Base-by-base conservation (phyloP, 176 grass and related monocot genomes). In the Cenchrus fungigraminus region DNA sequence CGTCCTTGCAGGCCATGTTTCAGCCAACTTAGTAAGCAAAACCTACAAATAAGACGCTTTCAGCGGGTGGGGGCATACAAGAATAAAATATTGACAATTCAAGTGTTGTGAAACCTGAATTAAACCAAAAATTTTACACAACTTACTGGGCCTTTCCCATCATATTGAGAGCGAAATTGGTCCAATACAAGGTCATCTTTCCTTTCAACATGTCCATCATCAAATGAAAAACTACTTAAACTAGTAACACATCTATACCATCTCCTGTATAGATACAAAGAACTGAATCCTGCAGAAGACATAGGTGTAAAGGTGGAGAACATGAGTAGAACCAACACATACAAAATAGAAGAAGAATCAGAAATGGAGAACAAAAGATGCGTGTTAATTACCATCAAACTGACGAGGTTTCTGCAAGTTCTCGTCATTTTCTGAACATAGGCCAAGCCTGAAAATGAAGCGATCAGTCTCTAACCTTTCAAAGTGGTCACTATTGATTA, bases 171-270 rank as follows among this genome's bases (percentile, higher is more conserved):
- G 65, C 79, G 87, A 74, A 98, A 98, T 16, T 96, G 93, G 73
- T 98, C 88, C 86, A 94, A 76, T 16, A 68, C 79, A 94, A 98
- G 73, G 74, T 81, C 88, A 61, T 81, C 85, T 65, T 91, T 96
- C 80, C 90, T 94, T 89, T 98, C 91, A 9, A 98, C 71, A 12
- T 87, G 81, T 79, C 88, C 93, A 89, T 60, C 84, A 7, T 98
- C 97, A 68, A 92, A 94, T 58, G 86, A 86, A 86, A 94, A 98
- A 55, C 61, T 83, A 90, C 43, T 89, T 81, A 98, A 84, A 72
- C 56, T 87, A 46, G 97, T 96, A 92, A 92, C 90, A 75, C 91
- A 90, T 86, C 97, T 94, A 58, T 96, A 98, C 91, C 97, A 98
- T 89, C 97, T 94, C 82, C 87, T 94, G 71, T 95, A 98, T 54